Base-by-base conservation (phyloP, 2,329 filamentous ascomycete species). In the Tothia fuscella region DNA sequence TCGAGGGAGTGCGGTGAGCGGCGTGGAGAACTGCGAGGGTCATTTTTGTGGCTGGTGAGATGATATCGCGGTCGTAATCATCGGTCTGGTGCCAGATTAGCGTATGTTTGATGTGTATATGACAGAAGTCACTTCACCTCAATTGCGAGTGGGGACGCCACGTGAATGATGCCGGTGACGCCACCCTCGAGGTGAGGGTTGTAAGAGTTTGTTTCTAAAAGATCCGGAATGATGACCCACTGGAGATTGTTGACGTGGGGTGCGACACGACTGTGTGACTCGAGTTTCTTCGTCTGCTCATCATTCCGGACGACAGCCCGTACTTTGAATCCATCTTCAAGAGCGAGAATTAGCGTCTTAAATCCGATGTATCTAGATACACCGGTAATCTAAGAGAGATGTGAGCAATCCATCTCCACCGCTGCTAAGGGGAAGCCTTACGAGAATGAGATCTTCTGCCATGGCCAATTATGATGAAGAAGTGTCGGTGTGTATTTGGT, bases 131-230 rank as follows among this genome's bases (percentile, higher is more conserved):
- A 17, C 13, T 17, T 14, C 22, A 17, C n/a, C 7, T 21, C 16
- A 19, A 4, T 33, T 10, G 46, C 24, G 5, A 50, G 32, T 3
- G 47, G 48, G 41, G 33, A 57, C 49, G 49, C 55, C 26, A 52
- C 29, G 45, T 51, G 60, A 53, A 62, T 48, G 38, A 68, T 54
- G 48, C 58, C 61, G n/a, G 53, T 54, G 28, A 62, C 58, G 4
- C 55, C 63, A 4, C 54, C 63, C 31, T 57, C 50, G 41, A 64
- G 53, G 10, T 62, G 62, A 22, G 61, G 54, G 22, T 66, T 58
- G 37, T 61, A 67, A 2, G 64, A 63, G 12, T 54, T 54, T 0
- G 53, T 49, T 3, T 47, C 49, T 0, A 54, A 50, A 16, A 66
- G 56, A 38, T 65, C 60, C 2, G 61, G 57, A 1, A 68, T 56